Evolutionary conservation across 2,329 filamentous ascomycete genomes (phyloP), one percentile per base, ranked within the genome.

Genomic region (Pyrenochaeta sp.): DNA sequence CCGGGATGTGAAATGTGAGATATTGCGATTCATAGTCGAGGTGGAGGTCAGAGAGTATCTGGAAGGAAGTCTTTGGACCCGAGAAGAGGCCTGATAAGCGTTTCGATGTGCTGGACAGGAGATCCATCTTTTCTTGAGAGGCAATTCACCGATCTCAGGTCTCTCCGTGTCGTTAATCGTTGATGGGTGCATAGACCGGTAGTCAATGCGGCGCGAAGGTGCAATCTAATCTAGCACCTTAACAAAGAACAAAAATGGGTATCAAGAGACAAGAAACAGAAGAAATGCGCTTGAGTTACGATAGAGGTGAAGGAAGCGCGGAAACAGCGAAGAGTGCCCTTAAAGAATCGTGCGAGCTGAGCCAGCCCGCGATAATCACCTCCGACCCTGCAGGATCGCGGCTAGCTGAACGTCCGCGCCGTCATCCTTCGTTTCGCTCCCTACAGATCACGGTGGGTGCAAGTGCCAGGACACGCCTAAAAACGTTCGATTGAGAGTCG

Each of bases 21-120:
- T 75, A 74, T 64, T 74, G 70, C 2, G 62, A 62, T 22, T 68
- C 67, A 59, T 70, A 55, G 48, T 74, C 64, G 12, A 76, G 56
- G 44, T 76, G 59, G 7, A 76, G 68, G 54, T 77, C 74, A 8
- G 72, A 75, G 39, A 75, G 64, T 19, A 76, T 54, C 45, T 76
- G 73, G 51, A 76, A 71, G 24, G 66, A 53, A 6, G 66, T 64
- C 46, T 72, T 68, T 4, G 71, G 57, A 1, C 59, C 28, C 6
- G 64, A 65, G 47, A 73, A 72, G 7, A 73, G 56, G 40, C 62
- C 62, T 9, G 69, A 69, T 27, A 73, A 53, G 9, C 69, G 67
- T 28, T 65, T 66, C 59, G 72, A 69, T 15, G 52, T 66, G 32
- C 56, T 49, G 13, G 54, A 45, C 13, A 54, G 30, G 45, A 61